phyloP scores from a whole-genome alignment of 257 asterid species.

The Nicotiana otophora region DNA sequence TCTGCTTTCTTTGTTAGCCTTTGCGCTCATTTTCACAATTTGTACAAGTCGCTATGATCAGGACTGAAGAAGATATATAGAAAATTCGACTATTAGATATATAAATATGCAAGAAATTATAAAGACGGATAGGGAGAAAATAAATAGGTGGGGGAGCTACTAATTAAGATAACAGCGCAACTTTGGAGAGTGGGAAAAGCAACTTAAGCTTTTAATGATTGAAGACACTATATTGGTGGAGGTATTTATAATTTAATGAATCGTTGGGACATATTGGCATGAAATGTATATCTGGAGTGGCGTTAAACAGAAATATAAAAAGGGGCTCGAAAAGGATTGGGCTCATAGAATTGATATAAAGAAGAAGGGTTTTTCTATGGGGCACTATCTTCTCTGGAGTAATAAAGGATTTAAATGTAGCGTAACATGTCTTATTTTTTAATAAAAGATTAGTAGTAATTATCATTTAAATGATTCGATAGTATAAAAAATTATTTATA shows the following conservation, averaged over 20 bases:
- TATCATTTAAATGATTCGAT: not conserved
- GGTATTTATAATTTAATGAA: not conserved
- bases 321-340: not conserved
- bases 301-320: not conserved
- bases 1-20: slow-evolving; percentile 1
- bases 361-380: not conserved
- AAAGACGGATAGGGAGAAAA: not conserved
- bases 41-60: not conserved
- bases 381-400: too few species aligned
- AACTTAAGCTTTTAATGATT: not conserved
- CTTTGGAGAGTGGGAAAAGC: not conserved
- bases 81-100: not conserved
- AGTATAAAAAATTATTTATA: not conserved
- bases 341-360: not conserved
- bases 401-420: too few species aligned
- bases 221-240: not conserved
- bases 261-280: slow-evolving; percentile 3
- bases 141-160: not conserved
- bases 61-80: not conserved
- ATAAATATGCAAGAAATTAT: not conserved
- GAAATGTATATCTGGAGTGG: not conserved
- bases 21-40: not conserved
- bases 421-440: not conserved
- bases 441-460: not conserved
- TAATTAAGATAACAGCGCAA: not conserved